A percentile compares a stretch with the other conserved stretches of the same genome.
Evolutionary conservation across 768 basidiomycete species (phyloP).

Genomic region (Boletus eberwhitei): DNA sequence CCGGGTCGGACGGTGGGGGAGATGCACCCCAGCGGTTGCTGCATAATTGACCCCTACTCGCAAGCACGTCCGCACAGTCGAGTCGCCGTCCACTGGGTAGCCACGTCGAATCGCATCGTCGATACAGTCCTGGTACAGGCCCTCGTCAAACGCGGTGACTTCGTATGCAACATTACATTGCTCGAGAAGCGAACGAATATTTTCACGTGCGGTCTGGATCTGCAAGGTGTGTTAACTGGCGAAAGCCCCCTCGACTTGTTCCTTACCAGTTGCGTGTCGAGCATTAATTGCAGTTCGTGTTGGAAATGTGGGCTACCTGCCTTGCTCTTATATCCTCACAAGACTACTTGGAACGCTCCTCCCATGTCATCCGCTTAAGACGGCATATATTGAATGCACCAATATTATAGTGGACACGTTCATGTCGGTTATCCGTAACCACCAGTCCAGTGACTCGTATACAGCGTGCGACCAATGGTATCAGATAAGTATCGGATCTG

Average conservation of each 20-base stretch:
- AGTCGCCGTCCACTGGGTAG: constrained; percentile 24
- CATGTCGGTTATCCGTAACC: too few species aligned
- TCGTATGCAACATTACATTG: constrained; percentile 14
- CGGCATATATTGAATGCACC: too few species aligned
- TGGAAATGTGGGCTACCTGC: neutral
- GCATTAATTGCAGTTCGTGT: neutral
- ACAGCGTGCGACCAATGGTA: too few species aligned
- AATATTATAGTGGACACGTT: too few species aligned
- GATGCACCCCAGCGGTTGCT: constrained; percentile 28
- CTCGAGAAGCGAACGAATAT: constrained; percentile 13
- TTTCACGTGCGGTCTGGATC: constrained; percentile 10
- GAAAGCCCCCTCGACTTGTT: neutral
- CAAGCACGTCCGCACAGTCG: too few species aligned
- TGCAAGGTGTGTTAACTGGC: neutral
- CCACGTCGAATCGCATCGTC: constrained; percentile 22
- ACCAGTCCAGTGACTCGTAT: too few species aligned
- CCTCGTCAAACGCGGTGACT: constrained; percentile 11
- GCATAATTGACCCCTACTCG: constrained; percentile 32
- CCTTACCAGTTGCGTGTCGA: constrained; percentile 14
- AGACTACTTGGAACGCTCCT: too few species aligned
- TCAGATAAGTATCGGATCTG: too few species aligned
- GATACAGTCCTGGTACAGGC: constrained; percentile 21
- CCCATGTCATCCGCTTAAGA: too few species aligned
- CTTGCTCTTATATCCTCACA: neutral
- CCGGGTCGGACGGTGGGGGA: constrained; percentile 16